Percentiles rank a stretch among this genome's conserved stretches.
Conservation (phyloP, 768 basidiomycete genomes). For the Trametes elegans region DNA sequence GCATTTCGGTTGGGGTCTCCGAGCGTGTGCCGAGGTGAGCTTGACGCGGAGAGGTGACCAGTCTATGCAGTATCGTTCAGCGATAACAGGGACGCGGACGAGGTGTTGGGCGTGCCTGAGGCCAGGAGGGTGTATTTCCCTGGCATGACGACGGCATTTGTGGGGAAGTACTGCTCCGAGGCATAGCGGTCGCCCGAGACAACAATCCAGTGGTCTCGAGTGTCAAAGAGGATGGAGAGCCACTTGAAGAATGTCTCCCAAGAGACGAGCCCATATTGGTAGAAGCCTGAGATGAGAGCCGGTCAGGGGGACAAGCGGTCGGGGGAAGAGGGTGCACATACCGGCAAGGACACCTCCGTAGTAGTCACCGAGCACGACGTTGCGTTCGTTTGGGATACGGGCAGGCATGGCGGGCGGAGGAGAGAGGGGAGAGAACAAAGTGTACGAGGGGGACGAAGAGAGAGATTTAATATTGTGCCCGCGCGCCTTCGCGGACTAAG, state of each 20-base stretch:
- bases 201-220: slow-evolving; percentile 1
- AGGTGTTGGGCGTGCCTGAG: slow-evolving; percentile 3
- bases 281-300: neutral
- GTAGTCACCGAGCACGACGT: slow-evolving; percentile 10
- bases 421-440: neutral
- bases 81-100: neutral
- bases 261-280: slow-evolving; percentile 10
- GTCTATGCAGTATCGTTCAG: neutral
- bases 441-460: neutral
- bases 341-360: slow-evolving; percentile 7
- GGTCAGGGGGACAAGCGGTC: neutral
- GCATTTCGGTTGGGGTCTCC: neutral
- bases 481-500: neutral
- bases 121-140: slow-evolving; percentile 5
- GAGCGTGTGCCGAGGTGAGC: neutral
- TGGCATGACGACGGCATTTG: slow-evolving; percentile 6
- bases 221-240: slow-evolving; percentile 4
- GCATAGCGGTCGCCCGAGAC: slow-evolving; percentile 4
- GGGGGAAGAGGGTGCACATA: neutral
- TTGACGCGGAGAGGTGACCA: slow-evolving; percentile 2
- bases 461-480: neutral
- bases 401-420: neutral
- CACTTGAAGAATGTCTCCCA: slow-evolving; percentile 10
- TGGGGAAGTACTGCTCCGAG: slow-evolving; percentile 5
- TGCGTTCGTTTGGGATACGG: neutral